Evolutionary conservation across 495 filamentous ascomycete species (phyloP), one percentile per base, ranked within the genome.

Genomic region (Trichoderma parareesei): DNA sequence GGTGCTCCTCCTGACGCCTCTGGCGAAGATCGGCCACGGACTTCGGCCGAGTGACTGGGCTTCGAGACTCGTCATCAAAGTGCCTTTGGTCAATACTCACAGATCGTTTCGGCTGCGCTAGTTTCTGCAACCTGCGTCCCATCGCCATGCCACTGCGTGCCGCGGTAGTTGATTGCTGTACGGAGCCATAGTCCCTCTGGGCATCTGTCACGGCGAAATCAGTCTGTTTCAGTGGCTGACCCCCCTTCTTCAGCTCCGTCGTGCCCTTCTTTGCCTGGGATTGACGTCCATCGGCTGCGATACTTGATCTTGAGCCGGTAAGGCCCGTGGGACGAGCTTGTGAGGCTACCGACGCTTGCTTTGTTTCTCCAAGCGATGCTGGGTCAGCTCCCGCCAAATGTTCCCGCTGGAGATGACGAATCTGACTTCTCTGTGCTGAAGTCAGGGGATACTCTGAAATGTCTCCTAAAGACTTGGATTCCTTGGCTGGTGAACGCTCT

Each of bases 401-500:
- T 77, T 72, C 8, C 73, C 65, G 18, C 70, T 65, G 10, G 38
- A 41, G 41, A 8, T 57, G 35, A 20, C 20, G 46, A 49, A 5
- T 5, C 8, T 49, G 46, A 6, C 18, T 20, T 18, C 27, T 20
- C 10, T 55, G 43, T n/a, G 8, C 38, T 41, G 37, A 41, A 20
- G 38, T 62, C 14, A 44, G 66, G 10, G 73, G 67, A 64, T 71
- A 67, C 4, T 40, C 69, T 69, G 11, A 71, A 66, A 48, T 72
- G 71, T 27, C 72, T 16, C 13, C 68, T 66, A 75, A 78, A 40
- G 71, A 69, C 63, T 70, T 72, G 3, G 67, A 59, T 57, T 72
- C 69, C 40, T 67, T 68, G 60, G 66, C 68, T 33, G 66, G 49
- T 67, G 73, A 61, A 13, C 79, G 75, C 64, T 82, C 78, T 27